Conservation (phyloP, 495 filamentous ascomycete genomes). For the Penicillium nucicola region DNA sequence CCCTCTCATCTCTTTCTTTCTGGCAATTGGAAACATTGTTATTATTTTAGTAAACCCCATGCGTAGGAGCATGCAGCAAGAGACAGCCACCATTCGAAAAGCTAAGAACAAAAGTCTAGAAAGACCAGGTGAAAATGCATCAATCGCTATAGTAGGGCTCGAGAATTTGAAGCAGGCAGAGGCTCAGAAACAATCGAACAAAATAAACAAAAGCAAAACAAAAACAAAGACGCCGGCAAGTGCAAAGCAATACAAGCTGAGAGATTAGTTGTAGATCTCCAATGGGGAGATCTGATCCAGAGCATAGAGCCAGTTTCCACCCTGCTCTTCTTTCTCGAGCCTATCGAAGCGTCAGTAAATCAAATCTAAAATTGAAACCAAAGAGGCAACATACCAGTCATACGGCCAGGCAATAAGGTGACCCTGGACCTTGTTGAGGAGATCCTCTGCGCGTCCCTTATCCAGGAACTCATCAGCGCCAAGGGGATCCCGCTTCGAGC, state of each 20-base stretch:
- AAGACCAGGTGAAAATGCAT: constrained; percentile 8
- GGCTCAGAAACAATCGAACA: neutral
- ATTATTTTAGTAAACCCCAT: too few species aligned
- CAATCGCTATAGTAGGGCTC: constrained; percentile 10
- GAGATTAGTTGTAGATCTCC: constrained; percentile 70
- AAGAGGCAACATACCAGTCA: constrained; percentile 63
- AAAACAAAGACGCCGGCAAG: constrained; percentile 10
- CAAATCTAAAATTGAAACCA: neutral
- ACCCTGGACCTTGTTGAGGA: constrained; percentile 81
- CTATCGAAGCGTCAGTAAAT: constrained; percentile 23
- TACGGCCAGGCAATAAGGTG: constrained; percentile 90
- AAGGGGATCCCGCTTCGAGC: constrained; percentile 68
- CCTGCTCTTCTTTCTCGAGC: constrained; percentile 83
- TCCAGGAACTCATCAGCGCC: constrained; percentile 70
- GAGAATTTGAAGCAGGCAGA: constrained; percentile 7
- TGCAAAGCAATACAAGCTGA: constrained; percentile 11
- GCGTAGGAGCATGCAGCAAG: too few species aligned
- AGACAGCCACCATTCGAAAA: neutral
- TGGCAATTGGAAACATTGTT: too few species aligned
- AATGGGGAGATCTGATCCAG: constrained; percentile 93
- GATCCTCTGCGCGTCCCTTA: constrained; percentile 69
- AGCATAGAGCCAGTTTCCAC: constrained; percentile 95
- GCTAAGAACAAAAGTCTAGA: neutral
- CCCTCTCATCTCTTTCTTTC: too few species aligned
- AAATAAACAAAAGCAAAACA: neutral